Evolutionary conservation across 306 rosid genomes (phyloP).

Genomic region (Cucurbita pepo): DNA sequence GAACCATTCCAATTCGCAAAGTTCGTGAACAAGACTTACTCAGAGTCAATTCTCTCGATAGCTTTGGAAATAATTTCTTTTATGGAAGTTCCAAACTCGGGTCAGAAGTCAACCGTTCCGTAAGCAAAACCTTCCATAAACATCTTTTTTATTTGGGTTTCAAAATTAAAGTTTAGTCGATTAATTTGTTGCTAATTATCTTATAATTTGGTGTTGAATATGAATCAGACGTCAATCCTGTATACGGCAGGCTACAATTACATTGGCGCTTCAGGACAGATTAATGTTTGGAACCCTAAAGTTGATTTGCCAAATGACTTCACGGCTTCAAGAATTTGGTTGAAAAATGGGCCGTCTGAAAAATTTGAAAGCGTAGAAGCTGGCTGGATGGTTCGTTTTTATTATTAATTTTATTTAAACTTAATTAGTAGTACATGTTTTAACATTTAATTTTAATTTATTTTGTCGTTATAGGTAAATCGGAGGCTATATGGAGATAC

Average conservation of each 20-base stretch:
- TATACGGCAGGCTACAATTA: slow-evolving; percentile 24
- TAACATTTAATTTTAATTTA: too few species aligned
- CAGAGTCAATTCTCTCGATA: slow-evolving; percentile 21
- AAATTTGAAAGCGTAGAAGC: slow-evolving; percentile 48
- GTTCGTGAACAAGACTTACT: slow-evolving; percentile 21
- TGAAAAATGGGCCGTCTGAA: slow-evolving; percentile 16
- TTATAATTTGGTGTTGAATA: background rate
- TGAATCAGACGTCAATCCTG: slow-evolving; percentile 28
- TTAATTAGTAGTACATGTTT: too few species aligned
- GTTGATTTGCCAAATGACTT: slow-evolving; percentile 29
- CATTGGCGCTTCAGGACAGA: slow-evolving; percentile 42
- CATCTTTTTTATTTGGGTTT: background rate
- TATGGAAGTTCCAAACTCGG: background rate
- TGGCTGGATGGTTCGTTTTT: slow-evolving; percentile 28
- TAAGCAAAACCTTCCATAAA: slow-evolving; percentile 31
- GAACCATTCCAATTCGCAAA: slow-evolving; percentile 52
- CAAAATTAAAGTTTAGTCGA: background rate
- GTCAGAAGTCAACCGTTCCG: background rate
- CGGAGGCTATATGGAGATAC: slow-evolving; percentile 41
- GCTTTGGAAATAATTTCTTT: slow-evolving; percentile 25
- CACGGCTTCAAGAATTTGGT: slow-evolving; percentile 50
- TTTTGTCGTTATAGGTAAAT: slow-evolving; percentile 29
- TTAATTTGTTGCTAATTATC: too few species aligned
- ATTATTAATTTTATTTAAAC: too few species aligned
- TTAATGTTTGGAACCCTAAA: slow-evolving; percentile 47